A percentile compares a stretch with the other conserved stretches of the same genome.
Conservation (phyloP, 768 basidiomycete species). For the Auricularia heimuer region DNA sequence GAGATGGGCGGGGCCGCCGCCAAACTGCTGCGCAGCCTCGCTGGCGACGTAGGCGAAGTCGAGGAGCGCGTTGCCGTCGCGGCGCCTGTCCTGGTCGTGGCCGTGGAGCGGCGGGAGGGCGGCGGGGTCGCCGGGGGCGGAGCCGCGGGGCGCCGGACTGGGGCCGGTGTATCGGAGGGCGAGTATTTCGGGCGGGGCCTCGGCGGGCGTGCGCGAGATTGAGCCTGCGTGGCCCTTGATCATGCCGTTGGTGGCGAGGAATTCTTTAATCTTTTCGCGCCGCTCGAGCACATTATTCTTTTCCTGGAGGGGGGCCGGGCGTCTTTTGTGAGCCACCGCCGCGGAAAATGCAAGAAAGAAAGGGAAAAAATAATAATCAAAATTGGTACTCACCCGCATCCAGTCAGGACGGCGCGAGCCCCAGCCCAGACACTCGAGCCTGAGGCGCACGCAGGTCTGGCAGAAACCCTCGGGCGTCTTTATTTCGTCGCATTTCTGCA, state of each 20-base stretch:
- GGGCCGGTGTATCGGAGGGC: not conserved
- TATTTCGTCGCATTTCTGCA: conserved; percentile 78
- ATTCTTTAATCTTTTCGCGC: conserved; percentile 69
- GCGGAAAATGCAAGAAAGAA: not conserved
- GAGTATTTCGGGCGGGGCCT: not conserved
- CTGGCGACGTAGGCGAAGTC: conserved; percentile 30
- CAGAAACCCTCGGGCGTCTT: conserved; percentile 52
- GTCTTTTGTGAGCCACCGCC: conserved; percentile 2
- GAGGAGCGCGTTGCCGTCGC: conserved; percentile 24
- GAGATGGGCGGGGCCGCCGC: not conserved
- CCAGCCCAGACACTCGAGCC: conserved; percentile 78
- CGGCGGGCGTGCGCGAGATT: conserved; percentile 3
- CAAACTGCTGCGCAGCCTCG: conserved; percentile 1
- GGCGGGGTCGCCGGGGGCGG: not conserved
- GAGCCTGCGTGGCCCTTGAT: conserved; percentile 80
- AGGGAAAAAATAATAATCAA: too few species aligned
- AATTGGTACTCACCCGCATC: conserved; percentile 49
- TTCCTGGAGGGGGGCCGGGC: conserved; percentile 35
- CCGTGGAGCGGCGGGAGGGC: conserved; percentile 43
- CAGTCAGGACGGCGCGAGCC: conserved; percentile 80
- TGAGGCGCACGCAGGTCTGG: conserved; percentile 66
- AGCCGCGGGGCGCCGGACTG: conserved; percentile 3
- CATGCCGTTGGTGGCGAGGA: conserved; percentile 76
- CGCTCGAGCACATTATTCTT: conserved; percentile 55
- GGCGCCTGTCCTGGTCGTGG: conserved; percentile 21